A percentile compares a stretch with the other conserved stretches of the same genome.
Evolutionary conservation across 306 rosid species (phyloP).

Genomic region (Boehmeria nivea): DNA sequence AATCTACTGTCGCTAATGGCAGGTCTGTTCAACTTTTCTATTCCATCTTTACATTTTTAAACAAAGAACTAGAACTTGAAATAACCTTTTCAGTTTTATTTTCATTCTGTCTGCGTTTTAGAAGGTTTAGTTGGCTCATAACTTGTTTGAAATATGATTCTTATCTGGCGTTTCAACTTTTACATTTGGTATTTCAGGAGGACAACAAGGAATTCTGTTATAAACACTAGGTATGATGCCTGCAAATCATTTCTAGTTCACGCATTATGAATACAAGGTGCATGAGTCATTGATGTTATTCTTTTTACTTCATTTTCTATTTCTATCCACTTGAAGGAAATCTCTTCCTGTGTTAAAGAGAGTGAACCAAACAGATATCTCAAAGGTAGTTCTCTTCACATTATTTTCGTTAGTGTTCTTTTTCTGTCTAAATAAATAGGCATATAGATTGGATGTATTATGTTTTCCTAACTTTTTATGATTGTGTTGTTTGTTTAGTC

Average conservation of each 20-base stretch:
- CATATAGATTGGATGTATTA: background rate
- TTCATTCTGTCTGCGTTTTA: background rate
- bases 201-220: constrained; percentile 35
- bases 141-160: constrained; percentile 2
- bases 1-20: constrained; percentile 34
- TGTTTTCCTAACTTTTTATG: no score
- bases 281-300: constrained; percentile 23
- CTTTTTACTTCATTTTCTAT: background rate
- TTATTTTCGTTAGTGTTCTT: background rate
- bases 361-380: constrained; percentile 34
- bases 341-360: constrained; percentile 61
- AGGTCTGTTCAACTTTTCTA: constrained; percentile 46
- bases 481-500: no score
- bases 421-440: background rate
- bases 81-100: background rate
- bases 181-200: constrained; percentile 37
- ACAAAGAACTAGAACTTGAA: background rate
- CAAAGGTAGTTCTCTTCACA: constrained; percentile 39
- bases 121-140: constrained; percentile 1
- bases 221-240: constrained; percentile 46
- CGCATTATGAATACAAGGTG: constrained; percentile 17
- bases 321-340: constrained; percentile 45
- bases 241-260: constrained; percentile 6
- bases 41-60: background rate
- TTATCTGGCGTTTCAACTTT: constrained; percentile 1